phyloP scores from a whole-genome alignment of 352 stramenopile genomes.

The Phytophthora citricola region DNA sequence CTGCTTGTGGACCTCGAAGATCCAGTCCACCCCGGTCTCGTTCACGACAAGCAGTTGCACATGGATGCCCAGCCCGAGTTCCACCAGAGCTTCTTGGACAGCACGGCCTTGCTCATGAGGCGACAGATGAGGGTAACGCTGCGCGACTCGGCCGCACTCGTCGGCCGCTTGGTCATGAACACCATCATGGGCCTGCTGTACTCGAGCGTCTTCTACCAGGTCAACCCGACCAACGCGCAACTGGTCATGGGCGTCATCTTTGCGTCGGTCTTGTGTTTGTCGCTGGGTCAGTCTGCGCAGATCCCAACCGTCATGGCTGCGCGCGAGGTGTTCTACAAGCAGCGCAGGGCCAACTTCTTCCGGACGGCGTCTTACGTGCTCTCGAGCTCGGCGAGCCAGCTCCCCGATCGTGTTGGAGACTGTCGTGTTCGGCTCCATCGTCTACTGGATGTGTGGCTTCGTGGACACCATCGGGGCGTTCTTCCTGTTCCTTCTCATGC shows the following conservation, averaged over 20 bases:
- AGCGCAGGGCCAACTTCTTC: conserved; percentile 81
- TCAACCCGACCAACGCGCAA: conserved; percentile 38
- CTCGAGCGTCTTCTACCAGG: conserved; percentile 46
- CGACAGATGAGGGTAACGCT: conserved; percentile 41
- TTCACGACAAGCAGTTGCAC: conserved; percentile 60
- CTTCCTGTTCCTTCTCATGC: conserved; percentile 50
- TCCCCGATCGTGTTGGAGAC: conserved; percentile 50
- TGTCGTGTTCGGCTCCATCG: conserved; percentile 75
- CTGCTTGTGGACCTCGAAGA: conserved; percentile 31
- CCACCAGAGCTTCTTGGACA: conserved; percentile 37
- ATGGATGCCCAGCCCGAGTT: conserved; percentile 65
- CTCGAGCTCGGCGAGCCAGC: conserved; percentile 34
- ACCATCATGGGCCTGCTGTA: conserved; percentile 45
- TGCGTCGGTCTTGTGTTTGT: conserved; percentile 65
- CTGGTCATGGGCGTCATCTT: conserved; percentile 81
- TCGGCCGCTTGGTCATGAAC: conserved; percentile 39
- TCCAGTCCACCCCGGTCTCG: conserved; percentile 5
- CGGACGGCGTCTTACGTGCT: conserved; percentile 72
- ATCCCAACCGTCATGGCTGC: conserved; percentile 71
- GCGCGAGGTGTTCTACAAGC: conserved; percentile 79
- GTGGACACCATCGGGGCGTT: conserved; percentile 6
- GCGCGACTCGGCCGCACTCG: conserved; percentile 18
- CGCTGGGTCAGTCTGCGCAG: conserved; percentile 24
- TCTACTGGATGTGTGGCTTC: conserved; percentile 87
- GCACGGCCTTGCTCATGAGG: conserved; percentile 26